A percentile compares a stretch with the other conserved stretches of the same genome.
phyloP scores from a whole-genome alignment of 1,284 basidiomycete species.

The Thecaphora thlaspeos region DNA sequence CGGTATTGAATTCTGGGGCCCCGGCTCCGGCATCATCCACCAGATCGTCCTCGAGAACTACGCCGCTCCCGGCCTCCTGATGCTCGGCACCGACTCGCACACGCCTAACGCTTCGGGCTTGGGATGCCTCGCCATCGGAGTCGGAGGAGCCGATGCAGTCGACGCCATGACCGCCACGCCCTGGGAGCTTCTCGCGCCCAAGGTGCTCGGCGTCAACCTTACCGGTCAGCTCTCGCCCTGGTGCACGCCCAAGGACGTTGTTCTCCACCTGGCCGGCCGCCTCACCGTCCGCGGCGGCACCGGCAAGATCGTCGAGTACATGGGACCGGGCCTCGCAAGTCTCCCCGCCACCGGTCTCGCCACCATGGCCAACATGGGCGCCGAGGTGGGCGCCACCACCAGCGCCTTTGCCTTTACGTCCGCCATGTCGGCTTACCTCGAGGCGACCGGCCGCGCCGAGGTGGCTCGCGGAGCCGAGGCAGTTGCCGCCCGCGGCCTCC shows the following conservation, averaged over 20 bases:
- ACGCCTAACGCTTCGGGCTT: conserved; percentile 98
- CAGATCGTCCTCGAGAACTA: conserved; percentile 97
- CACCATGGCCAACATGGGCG: conserved; percentile 97
- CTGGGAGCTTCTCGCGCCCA: conserved; percentile 95
- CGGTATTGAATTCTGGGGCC: conserved; percentile 81
- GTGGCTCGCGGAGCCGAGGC: conserved; percentile 83
- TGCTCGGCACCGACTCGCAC: conserved; percentile 79
- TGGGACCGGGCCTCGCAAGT: conserved; percentile 83
- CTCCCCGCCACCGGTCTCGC: conserved; percentile 95
- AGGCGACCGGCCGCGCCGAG: conserved; percentile 82
- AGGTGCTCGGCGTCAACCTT: conserved; percentile 77
- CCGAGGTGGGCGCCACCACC: conserved; percentile 97
- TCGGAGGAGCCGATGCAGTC: conserved; percentile 97
- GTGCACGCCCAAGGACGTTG: conserved; percentile 95
- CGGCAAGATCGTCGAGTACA: conserved; percentile 94
- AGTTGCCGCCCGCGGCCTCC: conserved; percentile 75
- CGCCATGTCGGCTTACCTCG: conserved; percentile 81
- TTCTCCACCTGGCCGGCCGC: conserved; percentile 88
- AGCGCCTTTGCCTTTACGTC: conserved; percentile 94
- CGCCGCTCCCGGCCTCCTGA: conserved; percentile 70
- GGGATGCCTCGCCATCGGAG: conserved; percentile 96
- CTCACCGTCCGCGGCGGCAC: conserved; percentile 96
- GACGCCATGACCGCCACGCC: conserved; percentile 97
- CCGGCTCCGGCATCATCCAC: conserved; percentile 82
- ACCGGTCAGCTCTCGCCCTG: conserved; percentile 85